Conservation (phyloP, 768 basidiomycete genomes). For the Lactarius tabidus region DNA sequence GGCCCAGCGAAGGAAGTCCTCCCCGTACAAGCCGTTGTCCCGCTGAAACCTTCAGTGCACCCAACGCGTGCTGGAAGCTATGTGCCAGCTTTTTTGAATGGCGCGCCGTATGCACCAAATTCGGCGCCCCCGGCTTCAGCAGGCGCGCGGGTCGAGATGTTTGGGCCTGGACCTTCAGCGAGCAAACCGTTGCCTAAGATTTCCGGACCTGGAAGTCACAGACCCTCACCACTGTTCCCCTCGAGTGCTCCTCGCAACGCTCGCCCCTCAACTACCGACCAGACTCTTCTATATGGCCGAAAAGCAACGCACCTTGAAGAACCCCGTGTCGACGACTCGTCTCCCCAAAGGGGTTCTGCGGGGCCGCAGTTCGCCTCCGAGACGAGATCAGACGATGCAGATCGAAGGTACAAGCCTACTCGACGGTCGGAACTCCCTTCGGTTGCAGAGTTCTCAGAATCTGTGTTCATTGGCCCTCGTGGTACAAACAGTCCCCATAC, state of each 20-base stretch:
- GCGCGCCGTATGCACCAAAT: not conserved
- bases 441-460: slow-evolving; percentile 18
- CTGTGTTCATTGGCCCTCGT: slow-evolving; percentile 10
- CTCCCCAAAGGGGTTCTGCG: not conserved
- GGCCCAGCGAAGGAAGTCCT: not conserved
- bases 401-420: not conserved
- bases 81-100: slow-evolving; percentile 12
- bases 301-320: not conserved
- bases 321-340: not conserved
- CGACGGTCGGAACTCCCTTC: not conserved
- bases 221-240: slow-evolving; percentile 11
- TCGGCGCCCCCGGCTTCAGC: not conserved
- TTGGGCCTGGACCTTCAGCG: slow-evolving; percentile 8
- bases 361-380: not conserved
- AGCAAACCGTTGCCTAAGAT: slow-evolving; percentile 5
- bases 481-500: not conserved
- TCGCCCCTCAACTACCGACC: not conserved
- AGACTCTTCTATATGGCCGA: not conserved
- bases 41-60: not conserved
- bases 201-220: slow-evolving; percentile 7
- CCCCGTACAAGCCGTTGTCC: not conserved
- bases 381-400: not conserved
- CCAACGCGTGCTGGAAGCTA: not conserved
- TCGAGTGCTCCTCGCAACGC: not conserved
- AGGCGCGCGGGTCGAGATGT: not conserved